Percentiles rank a stretch among this genome's conserved stretches.
Conservation (phyloP, 208 protist species). For the Trypanosoma caninum region DNA sequence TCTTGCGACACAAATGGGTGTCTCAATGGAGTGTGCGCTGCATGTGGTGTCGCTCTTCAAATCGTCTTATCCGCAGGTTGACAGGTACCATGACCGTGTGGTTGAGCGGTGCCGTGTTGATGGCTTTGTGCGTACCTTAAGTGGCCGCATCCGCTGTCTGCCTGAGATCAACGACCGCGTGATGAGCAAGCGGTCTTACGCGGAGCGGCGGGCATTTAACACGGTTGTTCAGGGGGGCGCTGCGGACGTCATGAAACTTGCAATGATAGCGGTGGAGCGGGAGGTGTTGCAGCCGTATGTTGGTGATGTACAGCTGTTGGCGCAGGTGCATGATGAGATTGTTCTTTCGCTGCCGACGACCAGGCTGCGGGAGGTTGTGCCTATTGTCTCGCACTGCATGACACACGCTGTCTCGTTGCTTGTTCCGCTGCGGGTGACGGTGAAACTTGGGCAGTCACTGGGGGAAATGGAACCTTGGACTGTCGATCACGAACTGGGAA, state of each 20-base stretch:
- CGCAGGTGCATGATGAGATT: conserved; percentile 72
- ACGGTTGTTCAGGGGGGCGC: conserved; percentile 87
- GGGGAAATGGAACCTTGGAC: conserved; percentile 73
- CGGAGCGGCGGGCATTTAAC: conserved; percentile 91
- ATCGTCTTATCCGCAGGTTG: conserved; percentile 58
- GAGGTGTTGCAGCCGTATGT: conserved; percentile 53
- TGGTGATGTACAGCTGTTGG: conserved; percentile 42
- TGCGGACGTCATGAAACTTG: conserved; percentile 87
- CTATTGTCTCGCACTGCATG: conserved; percentile 34
- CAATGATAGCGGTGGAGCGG: conserved; percentile 75
- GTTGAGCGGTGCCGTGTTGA: conserved; percentile 59
- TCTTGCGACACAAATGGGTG: conserved; percentile 65
- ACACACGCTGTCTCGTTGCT: conserved; percentile 44
- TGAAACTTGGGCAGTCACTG: conserved; percentile 65
- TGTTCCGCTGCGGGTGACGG: conserved; percentile 50
- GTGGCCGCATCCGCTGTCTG: conserved; percentile 64
- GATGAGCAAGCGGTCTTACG: conserved; percentile 59
- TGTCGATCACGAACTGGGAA: conserved; percentile 72
- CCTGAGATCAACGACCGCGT: conserved; percentile 65
- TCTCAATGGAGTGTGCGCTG: conserved; percentile 58
- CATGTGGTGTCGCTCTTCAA: conserved; percentile 53
- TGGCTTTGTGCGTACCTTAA: conserved; percentile 82
- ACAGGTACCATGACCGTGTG: conserved; percentile 55
- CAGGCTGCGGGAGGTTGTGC: conserved; percentile 31
- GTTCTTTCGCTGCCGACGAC: conserved; percentile 30